Conservation (phyloP, 257 asterid species). For the Solanum phureja region DNA sequence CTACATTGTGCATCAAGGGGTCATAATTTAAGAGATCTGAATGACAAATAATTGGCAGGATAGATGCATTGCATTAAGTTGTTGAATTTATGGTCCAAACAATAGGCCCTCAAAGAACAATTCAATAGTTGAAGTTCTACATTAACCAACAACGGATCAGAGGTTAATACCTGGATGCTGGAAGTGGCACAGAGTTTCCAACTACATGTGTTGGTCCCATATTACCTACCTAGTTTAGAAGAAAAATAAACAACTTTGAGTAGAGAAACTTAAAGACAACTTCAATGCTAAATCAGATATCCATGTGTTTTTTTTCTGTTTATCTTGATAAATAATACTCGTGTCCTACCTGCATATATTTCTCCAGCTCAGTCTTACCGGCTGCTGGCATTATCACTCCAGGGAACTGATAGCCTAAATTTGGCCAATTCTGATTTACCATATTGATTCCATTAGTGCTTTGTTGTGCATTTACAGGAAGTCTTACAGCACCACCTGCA, state of each 20-base stretch:
- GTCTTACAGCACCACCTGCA: slow-evolving; percentile 45
- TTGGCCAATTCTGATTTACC: slow-evolving; percentile 61
- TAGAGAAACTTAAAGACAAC: background rate
- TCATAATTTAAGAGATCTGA: background rate
- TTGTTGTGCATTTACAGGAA: slow-evolving; percentile 36
- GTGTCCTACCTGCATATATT: slow-evolving; percentile 57
- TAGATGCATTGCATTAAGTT: background rate
- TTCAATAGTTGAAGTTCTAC: background rate
- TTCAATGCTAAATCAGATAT: background rate
- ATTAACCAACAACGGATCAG: background rate
- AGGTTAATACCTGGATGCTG: slow-evolving; percentile 45
- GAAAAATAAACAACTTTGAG: slow-evolving; percentile 7
- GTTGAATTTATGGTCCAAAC: background rate
- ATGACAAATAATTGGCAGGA: background rate
- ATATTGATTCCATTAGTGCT: slow-evolving; percentile 43
- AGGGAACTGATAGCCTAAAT: slow-evolving; percentile 61
- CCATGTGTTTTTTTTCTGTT: background rate
- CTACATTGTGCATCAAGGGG: background rate
- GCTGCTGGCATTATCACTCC: slow-evolving; percentile 55
- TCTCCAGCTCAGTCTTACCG: slow-evolving; percentile 42
- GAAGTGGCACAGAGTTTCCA: slow-evolving; percentile 44
- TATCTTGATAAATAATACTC: background rate
- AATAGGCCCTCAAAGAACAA: background rate
- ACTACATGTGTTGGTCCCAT: slow-evolving; percentile 34
- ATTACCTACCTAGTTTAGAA: slow-evolving; percentile 50